A percentile compares a stretch with the other conserved stretches of the same genome.
Conservation (phyloP, 495 filamentous ascomycete species). For the Aspergillus ostianus region DNA sequence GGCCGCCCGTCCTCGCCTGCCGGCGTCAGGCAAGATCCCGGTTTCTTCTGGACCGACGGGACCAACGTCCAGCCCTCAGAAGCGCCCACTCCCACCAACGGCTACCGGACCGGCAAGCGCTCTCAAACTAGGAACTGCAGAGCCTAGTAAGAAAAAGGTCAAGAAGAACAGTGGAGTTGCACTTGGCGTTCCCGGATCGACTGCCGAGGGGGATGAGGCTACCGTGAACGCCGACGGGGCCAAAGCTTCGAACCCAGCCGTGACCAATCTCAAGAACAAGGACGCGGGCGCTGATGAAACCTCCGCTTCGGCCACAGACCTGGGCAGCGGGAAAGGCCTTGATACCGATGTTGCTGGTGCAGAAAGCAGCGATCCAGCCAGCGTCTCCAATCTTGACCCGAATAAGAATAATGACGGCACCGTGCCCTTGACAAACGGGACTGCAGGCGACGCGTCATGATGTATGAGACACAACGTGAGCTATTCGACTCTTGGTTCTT, state of each 20-base stretch:
- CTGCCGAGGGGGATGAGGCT: slow-evolving; percentile 34
- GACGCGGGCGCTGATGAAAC: slow-evolving; percentile 12
- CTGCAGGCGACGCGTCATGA: slow-evolving; percentile 27
- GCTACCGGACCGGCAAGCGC: slow-evolving; percentile 15
- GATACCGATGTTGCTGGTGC: slow-evolving; percentile 9
- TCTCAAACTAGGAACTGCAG: slow-evolving; percentile 26
- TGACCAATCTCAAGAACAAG: slow-evolving; percentile 20
- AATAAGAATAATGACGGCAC: slow-evolving; percentile 16
- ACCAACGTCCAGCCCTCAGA: slow-evolving; percentile 66
- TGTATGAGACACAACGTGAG: slow-evolving; percentile 12
- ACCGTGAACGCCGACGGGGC: slow-evolving; percentile 17
- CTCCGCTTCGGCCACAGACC: background rate
- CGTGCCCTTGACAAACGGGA: slow-evolving; percentile 36
- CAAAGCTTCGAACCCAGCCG: slow-evolving; percentile 21
- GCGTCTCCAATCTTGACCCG: slow-evolving; percentile 6
- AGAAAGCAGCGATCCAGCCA: slow-evolving; percentile 6
- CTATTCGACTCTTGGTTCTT: background rate
- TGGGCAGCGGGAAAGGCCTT: background rate
- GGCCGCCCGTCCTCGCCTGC: slow-evolving; percentile 67
- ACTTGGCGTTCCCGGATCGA: slow-evolving; percentile 30
- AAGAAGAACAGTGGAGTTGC: slow-evolving; percentile 46
- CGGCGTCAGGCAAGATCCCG: slow-evolving; percentile 89
- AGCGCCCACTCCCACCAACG: slow-evolving; percentile 60
- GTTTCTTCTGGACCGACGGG: slow-evolving; percentile 30
- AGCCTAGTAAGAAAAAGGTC: slow-evolving; percentile 48